Conservation (phyloP, 148 eudicot genomes). For the Vaccinium macrocarpon region DNA sequence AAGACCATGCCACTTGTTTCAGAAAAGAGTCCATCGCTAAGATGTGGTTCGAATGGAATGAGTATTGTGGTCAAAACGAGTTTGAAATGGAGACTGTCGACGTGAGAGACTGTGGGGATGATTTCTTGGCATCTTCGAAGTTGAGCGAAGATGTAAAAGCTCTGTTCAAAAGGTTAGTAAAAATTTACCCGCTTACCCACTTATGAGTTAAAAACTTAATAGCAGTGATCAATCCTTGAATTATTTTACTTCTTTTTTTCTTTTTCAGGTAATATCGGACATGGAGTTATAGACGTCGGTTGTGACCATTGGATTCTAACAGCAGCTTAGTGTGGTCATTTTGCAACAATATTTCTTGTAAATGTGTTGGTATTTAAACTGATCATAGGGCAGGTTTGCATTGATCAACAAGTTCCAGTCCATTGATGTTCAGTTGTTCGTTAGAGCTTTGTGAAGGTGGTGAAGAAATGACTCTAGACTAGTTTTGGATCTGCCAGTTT, state of each 20-base stretch:
- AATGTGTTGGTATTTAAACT: background rate
- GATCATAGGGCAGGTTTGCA: background rate
- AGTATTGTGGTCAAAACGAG: constrained; percentile 38
- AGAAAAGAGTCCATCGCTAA: constrained; percentile 83
- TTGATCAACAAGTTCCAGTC: background rate
- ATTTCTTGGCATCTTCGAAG: constrained; percentile 50
- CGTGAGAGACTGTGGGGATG: constrained; percentile 56
- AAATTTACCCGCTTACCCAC: background rate
- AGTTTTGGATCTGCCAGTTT: background rate
- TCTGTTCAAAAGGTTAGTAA: constrained; percentile 59
- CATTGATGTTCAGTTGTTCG: background rate
- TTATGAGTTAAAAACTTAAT: background rate
- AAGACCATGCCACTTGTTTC: constrained; percentile 73
- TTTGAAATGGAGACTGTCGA: constrained; percentile 60
- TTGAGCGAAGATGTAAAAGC: constrained; percentile 59
- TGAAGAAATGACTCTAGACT: background rate
- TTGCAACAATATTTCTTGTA: background rate
- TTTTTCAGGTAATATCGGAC: constrained; percentile 21
- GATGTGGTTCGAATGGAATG: constrained; percentile 94
- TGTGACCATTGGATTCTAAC: background rate
- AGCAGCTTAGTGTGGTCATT: constrained; percentile 5
- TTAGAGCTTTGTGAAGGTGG: background rate
- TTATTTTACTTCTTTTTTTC: background rate
- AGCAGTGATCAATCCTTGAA: background rate
- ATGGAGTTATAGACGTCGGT: background rate